Evolutionary conservation across 2,329 filamentous ascomycete genomes (phyloP), one percentile per base, ranked within the genome.

Genomic region (Lasiodiplodia citricola): DNA sequence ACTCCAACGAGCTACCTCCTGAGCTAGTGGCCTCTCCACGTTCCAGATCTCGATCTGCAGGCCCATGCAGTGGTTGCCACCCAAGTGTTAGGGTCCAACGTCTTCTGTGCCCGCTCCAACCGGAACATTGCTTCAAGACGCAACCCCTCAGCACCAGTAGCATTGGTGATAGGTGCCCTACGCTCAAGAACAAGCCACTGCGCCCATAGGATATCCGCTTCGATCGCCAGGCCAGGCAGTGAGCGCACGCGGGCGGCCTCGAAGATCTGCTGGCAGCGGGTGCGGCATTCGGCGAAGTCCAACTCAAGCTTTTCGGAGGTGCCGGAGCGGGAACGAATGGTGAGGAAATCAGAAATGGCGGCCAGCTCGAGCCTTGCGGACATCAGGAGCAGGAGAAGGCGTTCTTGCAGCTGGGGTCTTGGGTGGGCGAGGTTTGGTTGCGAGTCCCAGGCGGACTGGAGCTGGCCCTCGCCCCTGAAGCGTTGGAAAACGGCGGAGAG

Each of bases 101-200:
- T 21, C 21, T 4, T 21, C 51, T 54, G 21, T 21, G 51, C 51
- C 1, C 51, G 23, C 51, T 7, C 10, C 23, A 54, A 18, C 2
- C 51, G 51, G 10, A 6, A 1, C 51, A 6, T 1, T 13, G 51
- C 51, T 23, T 16, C 51, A 21, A 2, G n/a, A 8, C 50, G 7
- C 25, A 37, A 2, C 7, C 6, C 16, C 54, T 35, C 16, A 5
- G 54, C 52, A 4, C 2, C 52, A 1, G 14, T 18, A 6, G 52
- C 16, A 18, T 56, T 16, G 3, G n/a, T 10, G 50, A 28, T 3
- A 13, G n/a, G 51, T 2, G 37, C 55, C 11, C 35, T 23, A 1
- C 55, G 35, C 35, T 58, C 55, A 4, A 58, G 35, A 1, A 58
- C 35, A n/a, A 21, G n/a, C 55, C 55, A 58, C 55, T 58, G 55